Conservation (phyloP, 2,329 filamentous ascomycete species). For the Helminthosporium solani region DNA sequence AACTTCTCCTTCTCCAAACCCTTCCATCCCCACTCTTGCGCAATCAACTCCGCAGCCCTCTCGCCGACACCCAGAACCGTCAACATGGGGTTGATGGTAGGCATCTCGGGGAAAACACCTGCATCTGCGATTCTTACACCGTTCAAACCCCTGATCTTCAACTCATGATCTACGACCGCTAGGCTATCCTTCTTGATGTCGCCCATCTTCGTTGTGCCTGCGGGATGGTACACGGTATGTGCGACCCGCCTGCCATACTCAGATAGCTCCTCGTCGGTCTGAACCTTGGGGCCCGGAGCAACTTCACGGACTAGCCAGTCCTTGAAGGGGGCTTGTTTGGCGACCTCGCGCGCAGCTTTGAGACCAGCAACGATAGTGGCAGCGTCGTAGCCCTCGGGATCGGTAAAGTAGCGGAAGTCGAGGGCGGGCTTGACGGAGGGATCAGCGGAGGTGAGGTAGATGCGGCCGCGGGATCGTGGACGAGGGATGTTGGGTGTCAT, state of each 20-base stretch:
- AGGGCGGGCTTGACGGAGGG: slow-evolving; percentile 77
- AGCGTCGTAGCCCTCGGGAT: slow-evolving; percentile 81
- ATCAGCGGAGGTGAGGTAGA: slow-evolving; percentile 76
- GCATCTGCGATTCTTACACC: slow-evolving; percentile 80
- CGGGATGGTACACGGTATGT: slow-evolving; percentile 88
- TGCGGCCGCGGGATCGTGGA: slow-evolving; percentile 71
- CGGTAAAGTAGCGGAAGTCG: slow-evolving; percentile 88
- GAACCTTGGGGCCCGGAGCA: slow-evolving; percentile 70
- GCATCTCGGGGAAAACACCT: slow-evolving; percentile 84
- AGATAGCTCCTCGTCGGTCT: slow-evolving; percentile 76
- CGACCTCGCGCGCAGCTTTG: slow-evolving; percentile 74
- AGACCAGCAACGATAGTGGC: slow-evolving; percentile 77
- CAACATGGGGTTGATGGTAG: slow-evolving; percentile 86
- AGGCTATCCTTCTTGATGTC: slow-evolving; percentile 65
- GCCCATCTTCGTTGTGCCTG: slow-evolving; percentile 89
- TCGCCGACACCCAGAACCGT: slow-evolving; percentile 84
- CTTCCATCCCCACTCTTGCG: slow-evolving; percentile 68
- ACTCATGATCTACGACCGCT: slow-evolving; percentile 76
- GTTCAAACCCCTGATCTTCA: slow-evolving; percentile 72
- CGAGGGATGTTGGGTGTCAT: slow-evolving; percentile 92
- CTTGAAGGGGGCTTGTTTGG: slow-evolving; percentile 73
- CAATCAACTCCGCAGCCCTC: slow-evolving; percentile 80
- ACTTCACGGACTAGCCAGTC: slow-evolving; percentile 82
- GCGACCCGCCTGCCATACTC: slow-evolving; percentile 79
- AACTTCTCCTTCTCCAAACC: slow-evolving; percentile 56